phyloP scores from a whole-genome alignment of 129 eudicot species.

The Artemisia annua region DNA sequence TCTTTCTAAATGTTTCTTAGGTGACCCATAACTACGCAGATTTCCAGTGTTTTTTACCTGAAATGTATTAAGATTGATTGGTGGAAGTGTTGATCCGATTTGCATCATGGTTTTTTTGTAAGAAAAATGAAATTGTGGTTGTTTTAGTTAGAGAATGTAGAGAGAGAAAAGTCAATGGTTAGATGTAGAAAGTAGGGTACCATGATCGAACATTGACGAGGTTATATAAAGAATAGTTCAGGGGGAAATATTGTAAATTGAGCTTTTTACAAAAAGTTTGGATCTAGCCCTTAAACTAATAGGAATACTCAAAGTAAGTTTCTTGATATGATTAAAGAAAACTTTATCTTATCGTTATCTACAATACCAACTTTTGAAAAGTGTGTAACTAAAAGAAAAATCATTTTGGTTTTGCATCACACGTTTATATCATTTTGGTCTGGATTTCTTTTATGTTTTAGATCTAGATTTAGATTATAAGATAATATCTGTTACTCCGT shows the following conservation, averaged over 20 bases:
- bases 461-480: no score
- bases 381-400: background rate
- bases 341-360: no score
- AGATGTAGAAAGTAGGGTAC: background rate
- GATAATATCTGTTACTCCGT: no score
- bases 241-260: no score
- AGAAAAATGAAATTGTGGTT: background rate
- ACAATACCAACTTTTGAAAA: no score
- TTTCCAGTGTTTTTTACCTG: conserved; percentile 44
- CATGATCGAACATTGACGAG: background rate
- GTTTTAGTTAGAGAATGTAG: conserved; percentile 17
- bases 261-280: background rate
- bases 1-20: conserved; percentile 45
- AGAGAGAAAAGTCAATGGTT: background rate
- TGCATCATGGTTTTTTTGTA: conserved; percentile 48
- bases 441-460: background rate
- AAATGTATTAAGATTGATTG: conserved; percentile 39
- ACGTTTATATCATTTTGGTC: background rate
- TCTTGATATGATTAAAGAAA: background rate
- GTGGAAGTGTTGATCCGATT: conserved; percentile 63
- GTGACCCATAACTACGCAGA: conserved; percentile 42
- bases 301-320: conserved; percentile 1
- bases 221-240: conserved; percentile 54
- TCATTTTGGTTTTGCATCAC: background rate
- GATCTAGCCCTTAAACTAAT: background rate